Base-by-base conservation (phyloP, 225 moss, liverwort and hornwort species). In the Antitrichia curtipendula region DNA sequence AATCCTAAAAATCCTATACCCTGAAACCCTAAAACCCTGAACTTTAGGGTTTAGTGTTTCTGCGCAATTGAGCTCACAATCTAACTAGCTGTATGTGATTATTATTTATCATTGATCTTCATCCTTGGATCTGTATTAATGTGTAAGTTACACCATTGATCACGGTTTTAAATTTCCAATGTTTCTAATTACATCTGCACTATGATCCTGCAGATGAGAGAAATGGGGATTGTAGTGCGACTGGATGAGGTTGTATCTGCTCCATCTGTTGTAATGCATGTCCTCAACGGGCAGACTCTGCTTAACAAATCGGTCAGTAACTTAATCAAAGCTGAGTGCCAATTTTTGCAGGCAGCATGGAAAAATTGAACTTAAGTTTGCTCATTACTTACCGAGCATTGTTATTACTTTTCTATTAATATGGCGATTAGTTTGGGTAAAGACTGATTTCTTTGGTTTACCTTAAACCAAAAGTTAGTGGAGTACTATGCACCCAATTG, bases 271-370 rank as follows among this genome's bases (percentile, higher is more conserved):
- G 90, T 96, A 41, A 95, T 94, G 91, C 88, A 90, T 40, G 89
- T 95, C 41, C 95, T 96, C 60, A 88, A 91, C 43, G 94, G 95
- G 45, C 95, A 95, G 85, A 75, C 95, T 21, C 79, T 16, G 22
- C 92, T 96, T 53, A 87, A 95, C 80, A 80, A 87, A 16, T 95
- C 96, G 68, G 96, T 95, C 74, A 92, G 96, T 89, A 58, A 49
- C 49, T 49, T 49, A 49, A 60, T 66, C 17, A 5, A 45, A 75
- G n/a, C 7, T 64, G 49, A 13, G 49, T 49, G 50, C 23, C 49
- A 50, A 50, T 38, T 52, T n/a, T 22, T 38, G n/a, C 50, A 24
- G 85, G 75, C 63, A 63, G 18, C 20, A 75, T 12, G 63, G 22
- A 27, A 41, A 45, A 54, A 25, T 8, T 11, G 13, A n/a, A n/a